Evolutionary conservation across 441 rosid species (phyloP).

Genomic region (Adansonia gregorii): DNA sequence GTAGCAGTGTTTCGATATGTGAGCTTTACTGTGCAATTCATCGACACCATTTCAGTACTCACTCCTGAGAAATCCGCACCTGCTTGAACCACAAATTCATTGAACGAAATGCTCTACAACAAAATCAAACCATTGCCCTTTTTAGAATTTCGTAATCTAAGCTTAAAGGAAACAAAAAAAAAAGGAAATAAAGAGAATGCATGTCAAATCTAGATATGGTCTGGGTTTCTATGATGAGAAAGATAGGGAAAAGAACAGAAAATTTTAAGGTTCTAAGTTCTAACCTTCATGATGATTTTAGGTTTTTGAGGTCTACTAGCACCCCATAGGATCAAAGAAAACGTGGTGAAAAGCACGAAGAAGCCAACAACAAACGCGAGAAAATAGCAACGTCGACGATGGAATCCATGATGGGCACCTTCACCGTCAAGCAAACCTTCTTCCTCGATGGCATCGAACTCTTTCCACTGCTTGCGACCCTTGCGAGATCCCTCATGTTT

Average conservation of each 20-base stretch:
- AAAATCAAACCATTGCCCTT: conserved; percentile 3
- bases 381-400: conserved; percentile 42
- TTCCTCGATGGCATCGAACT: conserved; percentile 59
- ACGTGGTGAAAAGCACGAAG: conserved; percentile 39
- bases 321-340: conserved; percentile 54
- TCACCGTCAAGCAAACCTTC: conserved; percentile 45
- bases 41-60: conserved; percentile 46
- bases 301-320: conserved; percentile 55
- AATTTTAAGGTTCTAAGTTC: neutral
- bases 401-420: conserved; percentile 19
- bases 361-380: conserved; percentile 43
- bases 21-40: conserved; percentile 49
- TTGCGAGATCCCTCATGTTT: conserved; percentile 23
- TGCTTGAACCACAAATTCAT: conserved; percentile 48
- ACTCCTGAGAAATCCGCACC: conserved; percentile 53
- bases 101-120: conserved; percentile 43
- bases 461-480: conserved; percentile 38
- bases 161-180: neutral
- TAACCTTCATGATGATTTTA: conserved; percentile 46
- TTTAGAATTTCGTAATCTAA: neutral
- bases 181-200: neutral
- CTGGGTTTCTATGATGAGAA: neutral
- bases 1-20: conserved; percentile 47
- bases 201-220: conserved; percentile 7
- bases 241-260: too few relatives aligned